Evolutionary conservation across 768 basidiomycete species (phyloP).

Genomic region (Guyanaporus albipodus): DNA sequence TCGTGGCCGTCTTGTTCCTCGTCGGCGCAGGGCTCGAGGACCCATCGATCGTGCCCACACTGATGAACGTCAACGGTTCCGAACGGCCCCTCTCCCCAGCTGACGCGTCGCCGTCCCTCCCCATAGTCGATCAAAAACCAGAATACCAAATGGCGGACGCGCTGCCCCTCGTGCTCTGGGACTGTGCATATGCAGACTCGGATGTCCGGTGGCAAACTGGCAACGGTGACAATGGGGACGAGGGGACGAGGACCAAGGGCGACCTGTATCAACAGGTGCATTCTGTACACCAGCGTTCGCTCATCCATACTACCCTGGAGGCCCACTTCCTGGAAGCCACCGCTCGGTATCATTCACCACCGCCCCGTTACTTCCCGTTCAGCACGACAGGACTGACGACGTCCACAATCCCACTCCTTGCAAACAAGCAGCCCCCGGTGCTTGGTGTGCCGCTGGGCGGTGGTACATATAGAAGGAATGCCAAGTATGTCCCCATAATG

Average conservation of each 20-base stretch:
- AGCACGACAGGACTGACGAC: conserved; percentile 21
- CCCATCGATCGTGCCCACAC: conserved; percentile 61
- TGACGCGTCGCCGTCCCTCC: conserved; percentile 34
- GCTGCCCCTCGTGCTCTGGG: conserved; percentile 88
- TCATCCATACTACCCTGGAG: conserved; percentile 60
- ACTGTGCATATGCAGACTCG: conserved; percentile 67
- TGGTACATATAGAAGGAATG: conserved; percentile 55
- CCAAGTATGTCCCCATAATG: conserved; percentile 66
- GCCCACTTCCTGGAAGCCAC: conserved; percentile 62
- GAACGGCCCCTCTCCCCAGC: conserved; percentile 1
- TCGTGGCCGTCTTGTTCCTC: conserved; percentile 88
- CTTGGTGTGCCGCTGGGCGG: conserved; percentile 68
- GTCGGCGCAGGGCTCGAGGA: conserved; percentile 78
- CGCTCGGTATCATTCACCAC: conserved; percentile 44
- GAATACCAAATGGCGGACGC: conserved; percentile 93
- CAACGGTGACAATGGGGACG: conserved; percentile 27
- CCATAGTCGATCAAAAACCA: conserved; percentile 69
- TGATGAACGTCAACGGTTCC: conserved; percentile 64
- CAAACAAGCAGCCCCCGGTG: conserved; percentile 19
- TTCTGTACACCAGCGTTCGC: conserved; percentile 53
- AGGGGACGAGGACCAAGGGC: conserved; percentile 27
- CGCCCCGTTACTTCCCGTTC: conserved; percentile 38
- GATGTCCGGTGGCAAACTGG: conserved; percentile 74
- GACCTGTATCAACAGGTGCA: conserved; percentile 52
- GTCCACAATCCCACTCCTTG: conserved; percentile 15